Evolutionary conservation across 306 rosid species (phyloP), one percentile per base, ranked within the genome.

Genomic region (Begonia peltatifolia): DNA sequence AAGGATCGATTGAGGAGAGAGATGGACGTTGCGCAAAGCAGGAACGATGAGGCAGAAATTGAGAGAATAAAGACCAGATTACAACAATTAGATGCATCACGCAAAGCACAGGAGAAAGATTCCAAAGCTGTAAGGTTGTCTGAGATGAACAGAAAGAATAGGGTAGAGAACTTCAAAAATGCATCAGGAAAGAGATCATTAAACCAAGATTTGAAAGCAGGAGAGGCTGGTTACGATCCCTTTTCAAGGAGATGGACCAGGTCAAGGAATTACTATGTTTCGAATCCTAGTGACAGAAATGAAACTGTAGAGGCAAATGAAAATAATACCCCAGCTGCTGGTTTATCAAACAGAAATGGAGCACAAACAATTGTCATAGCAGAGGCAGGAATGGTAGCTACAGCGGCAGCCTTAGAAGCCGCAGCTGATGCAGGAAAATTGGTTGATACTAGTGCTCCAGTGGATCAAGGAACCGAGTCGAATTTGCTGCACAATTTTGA

Each of bases 181-280:
- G 99, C 95, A 44, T 86, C 99, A 14, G 88, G 67, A 71, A 56
- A 78, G 52, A 86, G 68, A 67, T 87, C 82, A 14, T 2, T 55
- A 41, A 83, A 71, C 42, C 52, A 12, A 6, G 62, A 53, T 50
- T 71, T 90, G 71, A 90, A 79, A 75, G 92, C 88, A 2, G 99
- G 99, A 41, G 95, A 90, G 75, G 94, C 83, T 6, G 95, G 99
- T 67, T 86, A 90, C 63, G 99, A 90, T 77, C 99, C 95, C 15
- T 90, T 90, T 71, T 90, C 97, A 13, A 83, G 95, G 77, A 74
- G 97, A 71, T 90, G 97, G 97, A 90, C 97, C 18, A 70, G 95
- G 69, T 85, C 97, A 18, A 90, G 85, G 64, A 90, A 90, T 69
- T 90, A 90, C 71, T 90, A 80, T 58, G 78, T 71, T 55, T 46